phyloP scores from a whole-genome alignment of 441 rosid genomes.

The Syzygium syzygioides region DNA sequence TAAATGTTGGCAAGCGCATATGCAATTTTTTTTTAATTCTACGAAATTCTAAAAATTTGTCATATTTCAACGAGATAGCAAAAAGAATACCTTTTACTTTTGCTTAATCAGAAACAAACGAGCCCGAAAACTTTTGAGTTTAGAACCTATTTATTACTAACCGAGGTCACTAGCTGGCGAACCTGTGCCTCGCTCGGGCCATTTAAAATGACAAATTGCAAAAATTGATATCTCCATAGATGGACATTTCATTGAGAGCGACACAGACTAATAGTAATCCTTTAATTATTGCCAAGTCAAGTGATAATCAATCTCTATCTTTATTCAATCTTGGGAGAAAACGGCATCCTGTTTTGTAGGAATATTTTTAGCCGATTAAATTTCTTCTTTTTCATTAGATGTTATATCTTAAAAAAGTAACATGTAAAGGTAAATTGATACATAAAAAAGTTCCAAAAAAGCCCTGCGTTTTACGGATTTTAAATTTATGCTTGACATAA shows the following conservation, averaged over 20 bases:
- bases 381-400: neutral
- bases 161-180: accelerated
- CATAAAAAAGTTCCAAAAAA: neutral
- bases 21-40: neutral
- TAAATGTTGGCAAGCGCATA: neutral
- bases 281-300: neutral
- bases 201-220: neutral
- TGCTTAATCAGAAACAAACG: neutral
- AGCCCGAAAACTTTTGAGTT: neutral
- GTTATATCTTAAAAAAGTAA: neutral
- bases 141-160: neutral
- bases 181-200: accelerated
- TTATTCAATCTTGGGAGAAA: neutral
- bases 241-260: accelerated
- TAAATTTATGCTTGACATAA: neutral
- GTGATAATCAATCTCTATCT: neutral
- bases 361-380: neutral
- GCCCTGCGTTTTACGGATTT: neutral
- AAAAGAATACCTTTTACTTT: neutral
- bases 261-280: neutral
- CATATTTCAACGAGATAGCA: neutral
- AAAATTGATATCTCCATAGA: neutral
- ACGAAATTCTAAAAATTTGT: neutral
- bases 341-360: neutral
- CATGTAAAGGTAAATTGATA: neutral